These are phyloP conservation scores for Dalbergia cultrata DNA, from an alignment of 306 rosid species.

Conservation along the genomic window DNA sequence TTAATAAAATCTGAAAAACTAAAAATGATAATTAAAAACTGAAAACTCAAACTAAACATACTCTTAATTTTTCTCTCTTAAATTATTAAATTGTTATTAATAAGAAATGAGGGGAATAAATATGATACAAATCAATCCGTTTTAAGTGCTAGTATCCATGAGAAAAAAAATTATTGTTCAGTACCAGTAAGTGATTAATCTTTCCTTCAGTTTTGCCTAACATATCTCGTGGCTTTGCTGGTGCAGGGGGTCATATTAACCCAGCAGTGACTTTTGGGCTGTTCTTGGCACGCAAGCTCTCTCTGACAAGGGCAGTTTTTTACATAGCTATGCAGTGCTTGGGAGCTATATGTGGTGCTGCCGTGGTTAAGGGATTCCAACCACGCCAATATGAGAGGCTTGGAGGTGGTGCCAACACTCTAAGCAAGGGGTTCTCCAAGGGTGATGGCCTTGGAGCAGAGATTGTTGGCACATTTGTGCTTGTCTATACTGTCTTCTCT, in stretches of 20 bases:
- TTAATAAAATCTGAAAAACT: no score
- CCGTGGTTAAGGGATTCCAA: conserved; percentile 45
- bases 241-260: conserved; percentile 49
- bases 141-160: background rate
- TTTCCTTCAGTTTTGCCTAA: background rate
- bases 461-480: conserved; percentile 50
- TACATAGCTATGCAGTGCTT: conserved; percentile 47
- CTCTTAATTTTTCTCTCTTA: no score
- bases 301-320: conserved; percentile 33
- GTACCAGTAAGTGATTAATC: background rate
- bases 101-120: no score
- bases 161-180: background rate
- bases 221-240: background rate
- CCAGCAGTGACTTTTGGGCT: conserved; percentile 50
- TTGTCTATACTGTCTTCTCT: conserved; percentile 52
- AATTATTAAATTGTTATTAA: no score
- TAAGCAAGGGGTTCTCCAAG: conserved; percentile 19
- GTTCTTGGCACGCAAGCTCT: conserved; percentile 48
- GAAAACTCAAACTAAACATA: no score
- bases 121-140: no score
- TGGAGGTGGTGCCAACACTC: conserved; percentile 50
- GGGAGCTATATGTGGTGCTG: conserved; percentile 49
- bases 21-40: no score
- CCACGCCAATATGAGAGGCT: conserved; percentile 38
- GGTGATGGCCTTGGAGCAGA: conserved; percentile 49